Base-by-base conservation (phyloP, 257 asterid species). In the Gardenia jasminoides region DNA sequence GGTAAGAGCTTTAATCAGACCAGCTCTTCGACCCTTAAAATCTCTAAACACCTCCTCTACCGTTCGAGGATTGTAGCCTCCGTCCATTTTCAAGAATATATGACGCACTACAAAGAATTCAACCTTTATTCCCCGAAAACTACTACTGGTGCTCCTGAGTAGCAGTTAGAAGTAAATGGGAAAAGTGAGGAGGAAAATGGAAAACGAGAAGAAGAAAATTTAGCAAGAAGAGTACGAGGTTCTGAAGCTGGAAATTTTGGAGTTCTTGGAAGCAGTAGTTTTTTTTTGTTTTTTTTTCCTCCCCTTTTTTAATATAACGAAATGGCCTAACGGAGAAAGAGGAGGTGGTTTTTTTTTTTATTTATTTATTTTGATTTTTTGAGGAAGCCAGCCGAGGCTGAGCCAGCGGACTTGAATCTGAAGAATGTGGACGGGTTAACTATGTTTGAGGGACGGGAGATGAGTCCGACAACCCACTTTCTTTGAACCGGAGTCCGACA, bases 1-100 rank as follows among this genome's bases (percentile, higher is more conserved):
- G 10, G 89, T 88, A 48, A 88, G 90, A 76, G 90, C 92, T 77
- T 86, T 85, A 52, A 88, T 74, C 52, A 88, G 43, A 47, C 79
- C 92, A 58, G 82, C 76, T 52, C 84, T 77, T 20, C 92, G 88
- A 46, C 87, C 89, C 73, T 83, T 86, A 72, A 86, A 85, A 78
- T 86, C 88, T 36, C 80, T 79, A 71, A 86, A 88, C 6, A 86
- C 92, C 61, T 85, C 89, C 64, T 87, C 87, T 46, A 87, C 89
- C 0, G 84, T 80, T 2, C 87, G 69, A 66, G 87, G 85, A 56
- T 85, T 82, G 78, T 76, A 80, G 3, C 58, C 52, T 48, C 83
- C 83, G 72, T 82, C 75, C 85, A 61, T 74, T 58, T 28, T 72
- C 79, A 22, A 28, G 16, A 52, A 73, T 19, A 20, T 36, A 41